phyloP scores from a whole-genome alignment of 2,329 filamentous ascomycete species.

The Paraphoma sp. region DNA sequence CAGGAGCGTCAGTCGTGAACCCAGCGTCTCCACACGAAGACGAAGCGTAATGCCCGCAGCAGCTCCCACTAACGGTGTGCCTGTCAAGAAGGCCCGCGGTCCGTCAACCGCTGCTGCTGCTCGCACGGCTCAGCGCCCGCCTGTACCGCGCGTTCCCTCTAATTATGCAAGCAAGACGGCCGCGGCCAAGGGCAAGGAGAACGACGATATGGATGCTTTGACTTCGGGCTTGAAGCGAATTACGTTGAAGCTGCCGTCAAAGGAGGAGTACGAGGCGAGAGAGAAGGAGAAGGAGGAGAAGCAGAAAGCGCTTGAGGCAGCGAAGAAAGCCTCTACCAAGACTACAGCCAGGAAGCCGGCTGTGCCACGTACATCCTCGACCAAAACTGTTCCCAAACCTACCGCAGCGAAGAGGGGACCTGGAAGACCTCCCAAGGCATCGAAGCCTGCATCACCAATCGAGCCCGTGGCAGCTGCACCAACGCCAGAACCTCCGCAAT shows the following conservation, averaged over 20 bases:
- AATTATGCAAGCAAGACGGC: constrained; percentile 35
- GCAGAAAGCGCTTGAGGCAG: constrained; percentile 43
- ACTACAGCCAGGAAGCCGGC: constrained; percentile 26
- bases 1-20: constrained; percentile 40
- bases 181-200: constrained; percentile 31
- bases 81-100: constrained; percentile 68
- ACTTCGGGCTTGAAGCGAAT: constrained; percentile 63
- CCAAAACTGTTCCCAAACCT: constrained; percentile 23
- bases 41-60: constrained; percentile 30
- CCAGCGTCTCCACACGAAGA: constrained; percentile 49
- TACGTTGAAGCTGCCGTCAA: constrained; percentile 64
- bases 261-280: constrained; percentile 63
- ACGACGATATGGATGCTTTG: constrained; percentile 56
- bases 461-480: constrained; percentile 48
- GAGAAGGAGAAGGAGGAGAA: constrained; percentile 55
- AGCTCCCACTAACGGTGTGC: constrained; percentile 47
- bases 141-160: constrained; percentile 52
- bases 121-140: constrained; percentile 43
- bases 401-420: constrained; percentile 29
- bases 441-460: constrained; percentile 40
- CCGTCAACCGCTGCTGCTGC: constrained; percentile 46
- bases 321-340: constrained; percentile 43
- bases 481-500: constrained; percentile 30
- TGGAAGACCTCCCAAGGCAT: constrained; percentile 31
- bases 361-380: constrained; percentile 20